These are phyloP conservation scores for Monilinia fructicola DNA, from an alignment of 2,329 filamentous ascomycete genomes.

Conservation along the genomic window DNA sequence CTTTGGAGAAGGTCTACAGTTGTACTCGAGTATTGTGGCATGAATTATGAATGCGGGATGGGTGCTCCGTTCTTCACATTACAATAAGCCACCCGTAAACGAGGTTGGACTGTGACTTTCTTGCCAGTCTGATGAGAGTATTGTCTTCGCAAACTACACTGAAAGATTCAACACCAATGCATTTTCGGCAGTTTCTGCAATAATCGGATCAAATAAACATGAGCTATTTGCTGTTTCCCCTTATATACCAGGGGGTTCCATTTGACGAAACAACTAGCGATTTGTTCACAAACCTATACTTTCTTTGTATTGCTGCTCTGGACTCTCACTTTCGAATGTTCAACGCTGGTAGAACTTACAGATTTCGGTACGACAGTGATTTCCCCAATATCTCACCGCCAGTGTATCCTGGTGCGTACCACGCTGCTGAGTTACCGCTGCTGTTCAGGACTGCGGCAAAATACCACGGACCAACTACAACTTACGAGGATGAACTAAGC, in stretches of 20 bases:
- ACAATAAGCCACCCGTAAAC: too few species aligned
- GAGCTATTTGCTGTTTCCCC: not conserved
- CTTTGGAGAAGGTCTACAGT: too few species aligned
- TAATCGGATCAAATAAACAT: not conserved
- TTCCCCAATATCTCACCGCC: not conserved
- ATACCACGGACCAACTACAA: not conserved
- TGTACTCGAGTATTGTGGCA: too few species aligned
- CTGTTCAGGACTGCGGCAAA: not conserved
- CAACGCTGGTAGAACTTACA: not conserved
- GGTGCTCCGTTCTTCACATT: too few species aligned
- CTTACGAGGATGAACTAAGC: not conserved
- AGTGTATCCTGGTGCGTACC: not conserved
- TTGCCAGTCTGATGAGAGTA: too few species aligned
- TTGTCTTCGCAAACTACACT: too few species aligned
- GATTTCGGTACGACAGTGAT: not conserved
- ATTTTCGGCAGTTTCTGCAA: too few species aligned
- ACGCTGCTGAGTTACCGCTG: not conserved
- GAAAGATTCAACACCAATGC: too few species aligned
- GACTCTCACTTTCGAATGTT: not conserved
- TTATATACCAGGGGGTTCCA: not conserved
- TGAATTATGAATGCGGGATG: too few species aligned
- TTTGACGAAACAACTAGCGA: not conserved
- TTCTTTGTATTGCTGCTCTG: not conserved
- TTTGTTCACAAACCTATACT: not conserved
- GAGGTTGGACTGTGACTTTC: too few species aligned